Evolutionary conservation across 2,329 filamentous ascomycete species (phyloP).

Genomic region (Penicillium crustosum): DNA sequence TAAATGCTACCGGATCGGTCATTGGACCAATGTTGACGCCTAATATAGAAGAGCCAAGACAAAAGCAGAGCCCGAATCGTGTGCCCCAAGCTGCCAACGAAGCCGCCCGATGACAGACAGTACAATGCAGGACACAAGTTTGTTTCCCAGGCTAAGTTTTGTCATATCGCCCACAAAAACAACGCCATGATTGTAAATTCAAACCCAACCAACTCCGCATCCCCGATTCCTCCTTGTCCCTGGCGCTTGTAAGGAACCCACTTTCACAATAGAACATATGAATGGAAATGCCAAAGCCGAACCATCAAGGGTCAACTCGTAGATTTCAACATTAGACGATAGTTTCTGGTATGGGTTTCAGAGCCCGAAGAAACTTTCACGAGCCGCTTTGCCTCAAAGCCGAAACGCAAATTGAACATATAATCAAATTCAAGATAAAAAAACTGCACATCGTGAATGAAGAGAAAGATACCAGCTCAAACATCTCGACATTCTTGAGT

Average conservation of each 20-base stretch:
- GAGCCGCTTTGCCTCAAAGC: background rate
- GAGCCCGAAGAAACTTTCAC: background rate
- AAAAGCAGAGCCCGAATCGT: background rate
- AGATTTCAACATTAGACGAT: background rate
- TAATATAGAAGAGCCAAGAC: background rate
- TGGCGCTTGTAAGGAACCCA: background rate
- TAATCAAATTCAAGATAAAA: background rate
- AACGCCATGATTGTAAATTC: background rate
- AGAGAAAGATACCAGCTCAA: background rate
- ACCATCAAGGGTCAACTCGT: background rate
- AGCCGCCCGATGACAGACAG: background rate
- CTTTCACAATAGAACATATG: background rate
- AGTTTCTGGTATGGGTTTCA: background rate
- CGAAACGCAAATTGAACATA: background rate
- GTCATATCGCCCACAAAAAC: background rate
- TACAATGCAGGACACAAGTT: background rate
- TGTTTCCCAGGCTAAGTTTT: background rate
- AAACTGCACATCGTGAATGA: background rate
- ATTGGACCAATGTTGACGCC: background rate
- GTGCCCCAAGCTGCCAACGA: background rate
- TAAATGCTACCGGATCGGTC: background rate
- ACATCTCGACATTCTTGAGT: background rate
- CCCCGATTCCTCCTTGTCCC: background rate
- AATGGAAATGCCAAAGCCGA: background rate
- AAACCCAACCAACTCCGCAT: background rate